These are phyloP conservation scores for Verticillium dahliae DNA, from an alignment of 2,329 filamentous ascomycete genomes.

Conservation along the genomic window DNA sequence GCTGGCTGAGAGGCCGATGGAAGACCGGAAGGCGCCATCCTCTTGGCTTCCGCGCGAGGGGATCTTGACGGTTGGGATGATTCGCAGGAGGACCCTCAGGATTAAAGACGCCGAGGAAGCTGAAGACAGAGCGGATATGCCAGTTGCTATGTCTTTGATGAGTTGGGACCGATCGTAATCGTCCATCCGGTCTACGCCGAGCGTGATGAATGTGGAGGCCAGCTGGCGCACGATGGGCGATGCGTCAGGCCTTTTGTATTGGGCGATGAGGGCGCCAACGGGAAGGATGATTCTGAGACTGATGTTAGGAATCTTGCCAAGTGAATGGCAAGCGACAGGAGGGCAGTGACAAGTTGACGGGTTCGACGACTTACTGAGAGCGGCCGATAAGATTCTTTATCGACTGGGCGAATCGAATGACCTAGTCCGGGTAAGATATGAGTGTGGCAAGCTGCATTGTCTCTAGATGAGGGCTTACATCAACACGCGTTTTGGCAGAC, in stretches of 20 bases:
- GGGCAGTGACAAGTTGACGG: not conserved
- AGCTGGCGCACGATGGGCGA: slow-evolving; percentile 77
- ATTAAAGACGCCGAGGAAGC: slow-evolving; percentile 46
- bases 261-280: slow-evolving; percentile 75
- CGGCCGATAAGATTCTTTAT: slow-evolving; percentile 7
- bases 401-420: slow-evolving; percentile 9
- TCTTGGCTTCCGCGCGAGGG: slow-evolving; percentile 75
- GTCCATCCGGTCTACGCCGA: slow-evolving; percentile 54
- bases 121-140: slow-evolving; percentile 44
- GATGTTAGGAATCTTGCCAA: not conserved
- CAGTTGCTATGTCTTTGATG: slow-evolving; percentile 62
- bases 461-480: slow-evolving; percentile 1
- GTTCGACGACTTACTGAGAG: not conserved
- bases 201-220: slow-evolving; percentile 82
- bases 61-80: slow-evolving; percentile 64
- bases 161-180: slow-evolving; percentile 61
- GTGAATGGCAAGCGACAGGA: not conserved
- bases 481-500: slow-evolving; percentile 62
- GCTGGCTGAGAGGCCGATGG: slow-evolving; percentile 57
- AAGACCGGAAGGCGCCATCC: slow-evolving; percentile 60
- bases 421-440: slow-evolving; percentile 1
- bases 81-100: slow-evolving; percentile 75
- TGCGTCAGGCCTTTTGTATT: slow-evolving; percentile 71
- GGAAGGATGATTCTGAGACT: slow-evolving; percentile 64
- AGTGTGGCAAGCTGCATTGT: not conserved